phyloP scores from a whole-genome alignment of 345 rosid genomes.

The Syzygium aromaticum region DNA sequence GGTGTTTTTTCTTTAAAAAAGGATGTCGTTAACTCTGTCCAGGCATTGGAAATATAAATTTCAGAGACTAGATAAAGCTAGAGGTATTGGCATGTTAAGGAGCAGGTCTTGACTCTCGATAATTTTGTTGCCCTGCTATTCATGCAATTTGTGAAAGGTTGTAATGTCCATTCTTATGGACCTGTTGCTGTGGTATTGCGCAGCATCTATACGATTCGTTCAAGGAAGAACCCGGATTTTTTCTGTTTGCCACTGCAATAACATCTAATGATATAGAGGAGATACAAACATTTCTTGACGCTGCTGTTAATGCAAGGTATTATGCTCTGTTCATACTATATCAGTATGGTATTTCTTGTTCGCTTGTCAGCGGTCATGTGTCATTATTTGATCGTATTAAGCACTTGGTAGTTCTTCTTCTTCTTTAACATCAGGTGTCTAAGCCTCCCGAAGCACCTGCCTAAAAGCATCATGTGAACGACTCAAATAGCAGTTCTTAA shows the following conservation, averaged over 20 bases:
- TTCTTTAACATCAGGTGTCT: neutral
- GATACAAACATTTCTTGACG: slow-evolving; percentile 84
- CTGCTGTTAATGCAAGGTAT: slow-evolving; percentile 82
- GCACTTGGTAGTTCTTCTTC: neutral
- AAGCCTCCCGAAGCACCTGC: neutral
- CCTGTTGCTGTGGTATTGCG: slow-evolving; percentile 2
- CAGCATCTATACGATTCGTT: slow-evolving; percentile 74
- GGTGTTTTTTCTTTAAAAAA: neutral
- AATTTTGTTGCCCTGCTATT: neutral
- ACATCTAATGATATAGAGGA: slow-evolving; percentile 88
- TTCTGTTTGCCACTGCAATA: slow-evolving; percentile 85
- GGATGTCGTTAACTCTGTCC: neutral
- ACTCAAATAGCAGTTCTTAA: neutral
- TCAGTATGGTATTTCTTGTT: slow-evolving; percentile 1
- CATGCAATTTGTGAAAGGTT: neutral
- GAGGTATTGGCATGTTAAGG: neutral
- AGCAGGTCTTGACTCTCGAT: neutral
- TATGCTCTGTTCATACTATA: slow-evolving; percentile 4
- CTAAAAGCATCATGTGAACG: neutral
- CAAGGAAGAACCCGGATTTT: slow-evolving; percentile 69
- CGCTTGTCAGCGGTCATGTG: neutral
- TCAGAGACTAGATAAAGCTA: neutral
- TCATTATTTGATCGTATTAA: neutral
- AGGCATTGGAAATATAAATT: neutral
- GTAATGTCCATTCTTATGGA: neutral